Evolutionary conservation across 169 alveolate species (phyloP), one percentile per base, ranked within the genome.

Genomic region (Cryptosporidium meleagridis): DNA sequence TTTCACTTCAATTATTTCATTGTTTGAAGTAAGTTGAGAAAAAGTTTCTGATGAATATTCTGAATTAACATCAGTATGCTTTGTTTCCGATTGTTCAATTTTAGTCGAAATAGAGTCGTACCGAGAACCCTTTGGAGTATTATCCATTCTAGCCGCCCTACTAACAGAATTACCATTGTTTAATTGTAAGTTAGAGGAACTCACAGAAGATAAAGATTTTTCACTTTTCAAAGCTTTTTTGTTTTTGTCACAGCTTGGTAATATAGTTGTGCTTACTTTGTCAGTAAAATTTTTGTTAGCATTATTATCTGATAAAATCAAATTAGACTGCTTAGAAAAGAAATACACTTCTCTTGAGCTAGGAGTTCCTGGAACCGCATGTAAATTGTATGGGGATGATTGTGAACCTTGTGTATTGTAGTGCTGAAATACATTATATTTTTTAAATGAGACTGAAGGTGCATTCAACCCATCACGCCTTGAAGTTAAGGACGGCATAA

Each of bases 21-120:
- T 80, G 55, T 80, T 65, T 39, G 89, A 80, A 61, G 31, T 55
- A 12, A 73, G 53, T 39, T 73, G 86, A 29, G 86, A 73, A 73
- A 73, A 73, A 16, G 70, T 73, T 37, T 73, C 62, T 41, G 70
- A 72, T 9, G 85, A 21, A 6, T 26, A 72, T 21, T 12, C 51
- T 51, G 53, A 35, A 55, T 23, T 23, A n/a, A 37, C n/a, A 55
- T 55, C 23, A 5, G 31, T n/a, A 55, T 55, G 23, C 26, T 55
- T 55, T 55, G 67, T 26, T 9, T 55, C 39, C 18, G 35, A 21
- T 10, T 23, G 67, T 33, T 23, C 65, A 16, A 55, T 16, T 8
- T 55, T 55, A 21, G 31, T 21, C 23, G 14, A 55, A 55, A n/a
- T 23, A 26, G 29, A 23, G 35, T 18, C 9, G 16, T 55, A 6